Base-by-base conservation (phyloP, 208 protist species). In the Trypanosomatidae sp. region DNA sequence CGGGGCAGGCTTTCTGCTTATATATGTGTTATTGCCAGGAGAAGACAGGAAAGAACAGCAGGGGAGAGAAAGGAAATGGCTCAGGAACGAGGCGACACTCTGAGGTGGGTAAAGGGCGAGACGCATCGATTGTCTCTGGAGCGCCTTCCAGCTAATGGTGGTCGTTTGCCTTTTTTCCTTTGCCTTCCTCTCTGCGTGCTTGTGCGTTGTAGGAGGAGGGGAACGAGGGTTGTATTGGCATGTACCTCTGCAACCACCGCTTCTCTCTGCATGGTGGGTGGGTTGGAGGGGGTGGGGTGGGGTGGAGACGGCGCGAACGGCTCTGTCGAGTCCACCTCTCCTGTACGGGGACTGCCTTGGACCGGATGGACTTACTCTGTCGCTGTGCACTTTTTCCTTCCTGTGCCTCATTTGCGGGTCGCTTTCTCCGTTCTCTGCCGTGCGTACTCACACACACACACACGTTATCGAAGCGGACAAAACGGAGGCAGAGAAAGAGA, bases 361-460 rank as follows among this genome's bases (percentile, higher is more conserved):
- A 5, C 8, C 7, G 15, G 52, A 30, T 3, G 8, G 52, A 9
- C 52, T 15, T 10, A 30, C 30, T 33, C 12, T n/a, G 56, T 7
- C 13, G 30, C 4, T 17, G 30, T 17, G 30, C 2, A 7, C 30
- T 41, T 33, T 33, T 22, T 17, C 5, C 30, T 62, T 62, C 59
- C 43, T 53, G 22, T 68, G 22, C 22, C 43, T 19, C 64, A 25
- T 39, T 47, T n/a, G n/a, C n/a, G 15, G 17, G 19, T 69, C 3
- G 10, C 2, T 4, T 9, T 52, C 62, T 52, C 12, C 19, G 10
- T 46, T 49, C 39, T 3, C 22, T 6, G 22, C 15, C 22, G n/a
- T n/a, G n/a, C n/a, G n/a, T n/a, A n/a, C 22, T 53, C 64, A 17
- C 64, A 68, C 25, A 68, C 36, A 7, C 28, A 55, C 64, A 22